These are phyloP conservation scores for Magnolia changhungtana DNA, from an alignment of 164 flowering plant genomes.

Conservation along the genomic window DNA sequence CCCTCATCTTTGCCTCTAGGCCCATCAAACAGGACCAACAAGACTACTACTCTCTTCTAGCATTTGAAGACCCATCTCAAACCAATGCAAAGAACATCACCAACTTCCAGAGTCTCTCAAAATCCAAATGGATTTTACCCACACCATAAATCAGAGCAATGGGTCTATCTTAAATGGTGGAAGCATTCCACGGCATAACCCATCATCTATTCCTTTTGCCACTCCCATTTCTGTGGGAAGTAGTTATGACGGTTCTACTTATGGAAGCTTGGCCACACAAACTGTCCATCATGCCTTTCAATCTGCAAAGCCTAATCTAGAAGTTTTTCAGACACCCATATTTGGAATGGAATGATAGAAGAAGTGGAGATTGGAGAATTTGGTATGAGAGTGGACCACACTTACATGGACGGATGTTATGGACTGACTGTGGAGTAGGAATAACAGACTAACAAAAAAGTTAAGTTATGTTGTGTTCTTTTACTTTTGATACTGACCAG, in stretches of 20 bases:
- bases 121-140: constrained; percentile 25
- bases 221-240: constrained; percentile 23
- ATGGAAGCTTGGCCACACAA: constrained; percentile 1
- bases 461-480: constrained; percentile 10
- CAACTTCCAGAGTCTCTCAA: neutral
- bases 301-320: neutral
- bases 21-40: constrained; percentile 24
- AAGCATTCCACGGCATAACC: constrained; percentile 18
- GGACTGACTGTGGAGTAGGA: constrained; percentile 31
- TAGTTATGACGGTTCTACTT: constrained; percentile 20
- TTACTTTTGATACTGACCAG: neutral
- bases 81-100: neutral
- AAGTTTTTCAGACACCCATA: constrained; percentile 9
- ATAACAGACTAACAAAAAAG: constrained; percentile 42
- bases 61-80: constrained; percentile 19
- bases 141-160: constrained; percentile 3
- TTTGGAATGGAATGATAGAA: constrained; percentile 9
- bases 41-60: constrained; percentile 23
- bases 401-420: constrained; percentile 12
- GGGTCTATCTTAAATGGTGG: constrained; percentile 7
- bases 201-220: constrained; percentile 20
- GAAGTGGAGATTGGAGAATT: neutral
- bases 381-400: neutral
- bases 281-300: constrained; percentile 3
- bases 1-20: constrained; percentile 33